phyloP scores from a whole-genome alignment of 176 grass and related monocot genomes.

The Typha latifolia region DNA sequence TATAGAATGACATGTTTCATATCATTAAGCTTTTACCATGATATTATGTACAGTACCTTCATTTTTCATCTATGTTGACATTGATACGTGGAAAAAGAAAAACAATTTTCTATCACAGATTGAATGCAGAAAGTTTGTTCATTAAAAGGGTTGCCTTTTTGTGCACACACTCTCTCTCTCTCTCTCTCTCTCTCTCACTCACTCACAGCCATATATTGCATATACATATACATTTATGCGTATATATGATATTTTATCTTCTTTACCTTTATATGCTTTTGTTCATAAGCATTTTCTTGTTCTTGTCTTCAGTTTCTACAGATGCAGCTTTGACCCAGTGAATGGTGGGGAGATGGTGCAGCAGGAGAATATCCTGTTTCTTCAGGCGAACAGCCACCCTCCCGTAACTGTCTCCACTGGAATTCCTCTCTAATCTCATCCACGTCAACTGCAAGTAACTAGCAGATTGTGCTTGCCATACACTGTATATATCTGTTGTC shows the following conservation, averaged over 20 bases:
- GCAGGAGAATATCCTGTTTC: conserved; percentile 38
- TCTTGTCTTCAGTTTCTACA: conserved; percentile 46
- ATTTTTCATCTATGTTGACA: too few species aligned
- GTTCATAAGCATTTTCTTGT: neutral
- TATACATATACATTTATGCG: too few species aligned
- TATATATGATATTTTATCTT: neutral
- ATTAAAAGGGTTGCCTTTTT: too few species aligned
- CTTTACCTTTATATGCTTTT: neutral
- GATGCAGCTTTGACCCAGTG: conserved; percentile 53
- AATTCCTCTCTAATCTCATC: neutral
- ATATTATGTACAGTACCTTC: too few species aligned
- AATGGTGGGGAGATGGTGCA: conserved; percentile 47
- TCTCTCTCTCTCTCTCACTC: too few species aligned
- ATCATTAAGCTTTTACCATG: too few species aligned
- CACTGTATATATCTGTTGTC: neutral
- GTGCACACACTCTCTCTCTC: too few species aligned
- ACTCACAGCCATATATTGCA: too few species aligned
- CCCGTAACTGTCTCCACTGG: neutral
- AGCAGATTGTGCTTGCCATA: neutral
- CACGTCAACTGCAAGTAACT: neutral
- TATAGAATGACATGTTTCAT: too few species aligned
- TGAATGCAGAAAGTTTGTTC: too few species aligned
- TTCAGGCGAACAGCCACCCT: conserved; percentile 22
- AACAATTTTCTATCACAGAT: too few species aligned
- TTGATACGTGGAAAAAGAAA: too few species aligned